Percentiles rank a stretch among this genome's conserved stretches.
These are phyloP conservation scores for Tricholoma hemisulphureum DNA, from an alignment of 768 basidiomycete species.

Conservation along the genomic window DNA sequence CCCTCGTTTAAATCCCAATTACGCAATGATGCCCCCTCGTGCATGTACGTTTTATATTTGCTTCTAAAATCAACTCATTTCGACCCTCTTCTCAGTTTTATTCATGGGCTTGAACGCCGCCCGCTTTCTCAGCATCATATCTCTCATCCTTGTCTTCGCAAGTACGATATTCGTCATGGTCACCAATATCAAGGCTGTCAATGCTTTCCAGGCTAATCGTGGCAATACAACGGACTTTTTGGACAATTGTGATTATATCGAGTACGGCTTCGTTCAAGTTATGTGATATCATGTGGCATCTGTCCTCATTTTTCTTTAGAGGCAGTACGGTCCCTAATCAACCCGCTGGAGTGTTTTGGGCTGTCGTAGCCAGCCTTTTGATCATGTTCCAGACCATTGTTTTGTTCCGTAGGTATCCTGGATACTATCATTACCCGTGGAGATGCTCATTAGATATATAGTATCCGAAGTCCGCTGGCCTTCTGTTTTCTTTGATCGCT, in stretches of 20 bases:
- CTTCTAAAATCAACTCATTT: neutral
- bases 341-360: slow-evolving; percentile 90
- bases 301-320: slow-evolving; percentile 23
- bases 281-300: neutral
- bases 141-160: slow-evolving; percentile 77
- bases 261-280: slow-evolving; percentile 45
- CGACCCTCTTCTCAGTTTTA: slow-evolving; percentile 28
- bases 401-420: slow-evolving; percentile 52
- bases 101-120: slow-evolving; percentile 80
- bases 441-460: slow-evolving; percentile 10
- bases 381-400: slow-evolving; percentile 79
- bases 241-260: slow-evolving; percentile 74
- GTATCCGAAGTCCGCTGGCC: slow-evolving; percentile 83
- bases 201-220: slow-evolving; percentile 51
- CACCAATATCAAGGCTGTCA: slow-evolving; percentile 74
- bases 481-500: slow-evolving; percentile 74
- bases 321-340: slow-evolving; percentile 92
- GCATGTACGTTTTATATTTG: slow-evolving; percentile 24
- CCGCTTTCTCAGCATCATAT: slow-evolving; percentile 73
- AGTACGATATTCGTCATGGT: slow-evolving; percentile 73
- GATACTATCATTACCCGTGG: neutral
- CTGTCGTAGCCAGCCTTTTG: slow-evolving; percentile 80
- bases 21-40: slow-evolving; percentile 35
- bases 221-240: slow-evolving; percentile 33
- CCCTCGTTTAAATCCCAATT: neutral